Percentiles rank a stretch among this genome's conserved stretches.
Evolutionary conservation across 2,329 filamentous ascomycete species (phyloP).

Genomic region (Colletotrichum ledebouriae): DNA sequence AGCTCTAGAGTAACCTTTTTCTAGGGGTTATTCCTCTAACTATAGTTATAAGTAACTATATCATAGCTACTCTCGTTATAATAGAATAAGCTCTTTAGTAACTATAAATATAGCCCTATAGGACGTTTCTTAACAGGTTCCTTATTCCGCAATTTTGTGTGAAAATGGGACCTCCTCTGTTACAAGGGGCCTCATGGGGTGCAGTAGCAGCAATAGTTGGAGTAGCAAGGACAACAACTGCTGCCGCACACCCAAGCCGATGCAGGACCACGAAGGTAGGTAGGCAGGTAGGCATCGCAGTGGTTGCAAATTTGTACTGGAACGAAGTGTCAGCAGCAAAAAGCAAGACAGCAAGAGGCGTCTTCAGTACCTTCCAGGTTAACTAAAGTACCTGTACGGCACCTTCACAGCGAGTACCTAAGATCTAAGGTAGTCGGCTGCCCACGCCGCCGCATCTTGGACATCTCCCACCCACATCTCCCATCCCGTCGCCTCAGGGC

Average conservation of each 20-base stretch:
- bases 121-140: too few relatives aligned
- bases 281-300: too few relatives aligned
- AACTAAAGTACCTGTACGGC: neutral
- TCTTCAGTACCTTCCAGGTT: neutral
- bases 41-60: too few relatives aligned
- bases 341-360: neutral
- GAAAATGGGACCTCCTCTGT: conserved; percentile 24
- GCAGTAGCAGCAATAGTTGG: neutral
- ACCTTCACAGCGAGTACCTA: conserved; percentile 17
- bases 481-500: conserved; percentile 3
- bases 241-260: conserved; percentile 8
- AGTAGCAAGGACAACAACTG: neutral
- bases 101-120: too few relatives aligned
- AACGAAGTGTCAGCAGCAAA: conserved; percentile 1
- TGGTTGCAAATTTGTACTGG: neutral
- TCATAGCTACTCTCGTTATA: too few relatives aligned
- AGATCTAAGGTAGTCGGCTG: conserved; percentile 16
- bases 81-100: too few relatives aligned
- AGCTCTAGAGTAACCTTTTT: too few relatives aligned
- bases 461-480: neutral
- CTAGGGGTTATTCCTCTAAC: too few relatives aligned
- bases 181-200: conserved; percentile 25
- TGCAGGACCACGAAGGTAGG: neutral
- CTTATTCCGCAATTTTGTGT: conserved; percentile 1
- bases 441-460: conserved; percentile 38